A percentile compares a stretch with the other conserved stretches of the same genome.
phyloP scores from a whole-genome alignment of 202 grass and related monocot species.

The Panicum virgatum region DNA sequence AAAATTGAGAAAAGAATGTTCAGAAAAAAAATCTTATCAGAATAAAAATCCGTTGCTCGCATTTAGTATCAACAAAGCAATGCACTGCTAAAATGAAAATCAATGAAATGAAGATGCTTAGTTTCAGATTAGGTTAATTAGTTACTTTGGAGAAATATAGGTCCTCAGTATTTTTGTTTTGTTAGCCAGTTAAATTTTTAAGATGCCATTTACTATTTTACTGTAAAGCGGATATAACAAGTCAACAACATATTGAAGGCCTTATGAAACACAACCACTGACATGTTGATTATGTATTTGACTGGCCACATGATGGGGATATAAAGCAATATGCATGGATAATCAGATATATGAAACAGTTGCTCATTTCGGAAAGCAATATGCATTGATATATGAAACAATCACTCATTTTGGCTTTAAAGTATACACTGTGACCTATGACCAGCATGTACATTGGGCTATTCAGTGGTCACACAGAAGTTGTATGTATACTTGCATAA shows the following conservation, averaged over 20 bases:
- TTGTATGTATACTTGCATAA: no score
- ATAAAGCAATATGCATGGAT: neutral
- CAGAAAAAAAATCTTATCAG: neutral
- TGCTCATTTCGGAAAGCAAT: neutral
- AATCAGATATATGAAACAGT: neutral
- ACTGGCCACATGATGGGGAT: neutral
- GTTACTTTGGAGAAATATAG: no score
- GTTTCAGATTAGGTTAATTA: neutral
- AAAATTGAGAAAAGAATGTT: conserved; percentile 44
- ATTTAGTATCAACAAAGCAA: conserved; percentile 32
- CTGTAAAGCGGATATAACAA: neutral
- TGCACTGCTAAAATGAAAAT: neutral
- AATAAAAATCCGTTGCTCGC: neutral
- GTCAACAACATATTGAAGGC: conserved; percentile 5
- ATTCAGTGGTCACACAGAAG: neutral
- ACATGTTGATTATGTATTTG: conserved; percentile 25
- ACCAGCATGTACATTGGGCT: neutral
- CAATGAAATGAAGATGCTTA: conserved; percentile 21
- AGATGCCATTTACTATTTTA: conserved; percentile 12
- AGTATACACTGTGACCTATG: neutral
- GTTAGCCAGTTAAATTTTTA: no score
- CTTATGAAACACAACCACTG: neutral
- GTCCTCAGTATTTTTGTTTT: no score
- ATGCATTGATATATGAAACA: neutral
- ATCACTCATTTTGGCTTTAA: neutral